Base-by-base conservation (phyloP, 2,329 filamentous ascomycete species). In the Cryphonectria parasitica region DNA sequence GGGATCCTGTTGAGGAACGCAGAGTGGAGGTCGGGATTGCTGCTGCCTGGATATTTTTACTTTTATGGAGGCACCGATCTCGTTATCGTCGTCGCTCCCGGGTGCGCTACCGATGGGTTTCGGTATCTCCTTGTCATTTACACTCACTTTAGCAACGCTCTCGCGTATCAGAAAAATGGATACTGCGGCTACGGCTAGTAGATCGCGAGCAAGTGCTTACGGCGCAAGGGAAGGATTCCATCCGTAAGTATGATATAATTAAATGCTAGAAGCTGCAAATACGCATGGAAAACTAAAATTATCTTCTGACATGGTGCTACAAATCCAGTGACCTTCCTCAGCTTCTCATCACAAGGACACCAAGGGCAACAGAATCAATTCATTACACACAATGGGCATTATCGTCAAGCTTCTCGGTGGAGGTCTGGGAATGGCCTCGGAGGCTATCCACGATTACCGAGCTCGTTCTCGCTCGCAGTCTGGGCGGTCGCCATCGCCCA, bases 401-500 rank as follows among this genome's bases (percentile, higher is more conserved):
- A 66, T 71, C n/a, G 67, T 69, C n/a, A 64, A 49, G 10, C 22
- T 71, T n/a, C 34, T 68, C 10, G 71, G 75, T 19, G 63, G 62
- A 8, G 71, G 74, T 64, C 66, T 76, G 31, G 74, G 74, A 22
- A 56, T 76, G 41, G 73, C 74, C 13, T 71, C 74, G 8, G 75
- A 76, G 62, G 73, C 75, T n/a, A 73, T 75, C 22, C 74, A 74
- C 7, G 70, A 72, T 54, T 73, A 73, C 43, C 71, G 73, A 6
- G 69, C 69, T n/a, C 70, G 67, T 61, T 71, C 70, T 52, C 70
- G 64, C 6, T 69, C 63, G 7, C 68, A 61, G 31, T 67, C 70
- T 25, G 67, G 63, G 11, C 58, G 70, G 70, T 63, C 65, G 13
- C 54, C 56, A 1, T 54, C 52, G 15, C 62, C 68, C 0, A 34